Percentiles rank a stretch among this genome's conserved stretches.
These are phyloP conservation scores for Tanacetum coccineum DNA, from an alignment of 129 eudicot species.

Conservation along the genomic window DNA sequence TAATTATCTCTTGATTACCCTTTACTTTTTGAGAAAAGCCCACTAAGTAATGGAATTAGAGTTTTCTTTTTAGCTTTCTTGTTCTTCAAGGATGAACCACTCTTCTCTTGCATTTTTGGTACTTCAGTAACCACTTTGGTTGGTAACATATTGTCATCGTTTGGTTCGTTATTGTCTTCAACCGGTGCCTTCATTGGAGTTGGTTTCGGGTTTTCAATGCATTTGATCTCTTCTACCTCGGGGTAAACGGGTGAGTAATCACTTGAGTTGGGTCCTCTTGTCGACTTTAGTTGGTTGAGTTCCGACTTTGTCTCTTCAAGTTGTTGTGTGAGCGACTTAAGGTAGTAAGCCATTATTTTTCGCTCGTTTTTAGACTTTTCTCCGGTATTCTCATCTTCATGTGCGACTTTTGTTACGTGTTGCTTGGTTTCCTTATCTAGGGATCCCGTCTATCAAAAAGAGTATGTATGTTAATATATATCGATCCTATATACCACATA, in stretches of 20 bases:
- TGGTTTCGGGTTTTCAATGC: conserved; percentile 40
- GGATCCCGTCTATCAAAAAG: conserved; percentile 37
- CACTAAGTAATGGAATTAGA: conserved; percentile 39
- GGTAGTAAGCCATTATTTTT: conserved; percentile 48
- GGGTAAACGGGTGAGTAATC: conserved; percentile 21
- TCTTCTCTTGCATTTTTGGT: conserved; percentile 16
- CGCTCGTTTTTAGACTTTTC: conserved; percentile 45
- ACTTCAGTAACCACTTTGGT: conserved; percentile 35
- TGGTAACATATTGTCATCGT: conserved; percentile 13
- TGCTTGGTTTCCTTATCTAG: conserved; percentile 25
- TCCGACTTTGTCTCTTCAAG: conserved; percentile 79
- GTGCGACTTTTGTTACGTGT: conserved; percentile 24
- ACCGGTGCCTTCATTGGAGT: conserved; percentile 30
- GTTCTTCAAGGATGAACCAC: conserved; percentile 34
- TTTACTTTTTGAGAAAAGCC: conserved; percentile 64
- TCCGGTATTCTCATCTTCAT: conserved; percentile 49
- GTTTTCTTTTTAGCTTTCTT: conserved; percentile 44
- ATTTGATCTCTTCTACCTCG: conserved; percentile 65
- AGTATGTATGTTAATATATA: not conserved
- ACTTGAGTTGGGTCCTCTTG: conserved; percentile 19
- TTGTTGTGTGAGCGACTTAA: conserved; percentile 60
- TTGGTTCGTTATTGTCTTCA: not conserved
- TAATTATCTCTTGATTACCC: conserved; percentile 36
- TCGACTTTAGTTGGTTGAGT: conserved; percentile 52
- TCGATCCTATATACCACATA: not conserved